Base-by-base conservation (phyloP, 805 yeast genomes). In the Yamadazyma olivae region DNA sequence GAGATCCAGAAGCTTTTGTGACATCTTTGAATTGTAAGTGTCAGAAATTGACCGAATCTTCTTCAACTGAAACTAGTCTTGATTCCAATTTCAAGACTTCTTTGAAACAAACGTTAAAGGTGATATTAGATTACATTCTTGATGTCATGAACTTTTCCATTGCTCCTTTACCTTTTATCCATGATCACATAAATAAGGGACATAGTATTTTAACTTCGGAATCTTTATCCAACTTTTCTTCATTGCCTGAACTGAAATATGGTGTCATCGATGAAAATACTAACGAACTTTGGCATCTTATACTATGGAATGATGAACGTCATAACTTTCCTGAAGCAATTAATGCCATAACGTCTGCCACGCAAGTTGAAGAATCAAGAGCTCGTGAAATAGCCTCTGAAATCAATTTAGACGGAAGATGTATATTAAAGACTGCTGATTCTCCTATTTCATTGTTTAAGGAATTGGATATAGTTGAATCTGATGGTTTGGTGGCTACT, bases 291-390 rank as follows among this genome's bases (percentile, higher is more conserved):
- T 79, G 73, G 61, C 58, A 65, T 27, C 62, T 83, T 21, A 51
- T 81, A 16, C 63, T 83, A n/a, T 85, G 90, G 83, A 85, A 85
- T 54, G 95, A 85, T 51, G 93, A 85, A 49, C 70, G 67, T 45
- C 93, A 85, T 49, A 74, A 77, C 47, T 75, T 71, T 45, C 63
- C 69, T 2, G 74, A 76, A 39, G 85, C 85, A 1, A 64, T 62
- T 13, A 54, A 57, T 9, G 76, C 78, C 3, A 66, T 80, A 24
- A 45, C 46, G 4, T 53, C 54, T 2, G 69, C 69, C 1, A 50
- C 60, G 1, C 61, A 56, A 0, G 49, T 44, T 8, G 38, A 47
- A 12, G 50, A 46, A 3, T 39, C 30, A 1, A 45, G 44, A 15
- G 73, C 76, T 1, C 46, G 58, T 31, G 45, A 38, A 14, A 40